These are phyloP conservation scores for Psidium guajava DNA, from an alignment of 345 rosid genomes.

Conservation along the genomic window DNA sequence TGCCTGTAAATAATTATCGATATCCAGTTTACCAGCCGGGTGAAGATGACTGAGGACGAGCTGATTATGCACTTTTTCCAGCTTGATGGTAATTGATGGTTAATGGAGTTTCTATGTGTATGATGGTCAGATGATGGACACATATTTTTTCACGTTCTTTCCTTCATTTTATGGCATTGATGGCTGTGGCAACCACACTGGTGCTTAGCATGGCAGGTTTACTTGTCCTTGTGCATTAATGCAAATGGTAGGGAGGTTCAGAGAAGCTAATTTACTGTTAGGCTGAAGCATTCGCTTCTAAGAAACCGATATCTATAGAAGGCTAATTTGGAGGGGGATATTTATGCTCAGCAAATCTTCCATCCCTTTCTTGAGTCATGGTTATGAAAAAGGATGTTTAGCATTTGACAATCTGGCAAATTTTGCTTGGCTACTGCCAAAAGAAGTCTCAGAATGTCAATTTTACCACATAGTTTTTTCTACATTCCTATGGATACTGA, in stretches of 20 bases:
- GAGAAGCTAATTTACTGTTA: neutral
- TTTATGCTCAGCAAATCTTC: neutral
- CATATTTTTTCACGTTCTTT: neutral
- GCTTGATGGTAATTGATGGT: conserved; percentile 54
- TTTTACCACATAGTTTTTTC: neutral
- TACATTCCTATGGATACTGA: neutral
- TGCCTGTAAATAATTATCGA: neutral
- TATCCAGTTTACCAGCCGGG: conserved; percentile 36
- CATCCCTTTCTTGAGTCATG: neutral
- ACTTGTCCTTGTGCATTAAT: neutral
- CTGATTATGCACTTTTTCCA: conserved; percentile 60
- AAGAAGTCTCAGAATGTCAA: neutral
- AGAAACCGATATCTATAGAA: neutral
- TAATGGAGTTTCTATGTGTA: neutral
- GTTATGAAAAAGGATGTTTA: neutral
- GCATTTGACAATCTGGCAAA: neutral
- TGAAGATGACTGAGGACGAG: conserved; percentile 80
- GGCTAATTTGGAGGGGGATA: neutral
- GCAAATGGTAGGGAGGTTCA: neutral
- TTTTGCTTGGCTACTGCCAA: neutral
- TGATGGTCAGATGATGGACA: neutral
- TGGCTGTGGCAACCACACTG: neutral
- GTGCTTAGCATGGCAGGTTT: neutral
- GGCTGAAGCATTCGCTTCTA: neutral
- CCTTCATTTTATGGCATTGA: neutral